Base-by-base conservation (phyloP, 148 eudicot genomes). In the Cornus suecica region DNA sequence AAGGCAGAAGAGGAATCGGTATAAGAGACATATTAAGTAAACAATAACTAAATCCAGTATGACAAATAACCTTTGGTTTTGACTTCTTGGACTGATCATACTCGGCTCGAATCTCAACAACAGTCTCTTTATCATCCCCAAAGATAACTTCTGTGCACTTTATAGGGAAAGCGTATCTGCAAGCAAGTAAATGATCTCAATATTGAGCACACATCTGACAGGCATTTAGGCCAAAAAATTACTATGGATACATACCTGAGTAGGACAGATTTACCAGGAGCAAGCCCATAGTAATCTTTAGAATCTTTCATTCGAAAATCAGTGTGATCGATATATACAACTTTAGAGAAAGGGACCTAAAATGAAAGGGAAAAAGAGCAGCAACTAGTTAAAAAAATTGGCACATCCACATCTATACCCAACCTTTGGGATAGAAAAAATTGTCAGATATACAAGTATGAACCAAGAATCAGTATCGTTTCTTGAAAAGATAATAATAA, bases 201-300 rank as follows among this genome's bases (percentile, higher is more conserved):
- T 28, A 31, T 32, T 34, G 24, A 42, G 62, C 30, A 60, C 52
- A 51, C 32, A 41, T 34, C 31, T 26, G 45, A 66, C 18, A 24
- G n/a, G 32, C 18, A 26, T 63, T 3, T 29, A 66, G 31, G 62
- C 58, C 15, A 41, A 68, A 8, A 28, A 28, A 23, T 18, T 1
- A 70, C 65, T 70, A 72, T 54, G 52, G 10, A 51, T 29, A 76
- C 77, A 69, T 71, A 95, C 99, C 97, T 92, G 58, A 92, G 84
- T 75, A 91, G 84, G 66, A 93, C 97, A 72, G 90, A 87, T 81
- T 95, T 95, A 30, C 97, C 97, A 65, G 94, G 99, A 71, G 99
- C 97, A 69, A 95, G 88, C 60, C 99, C 99, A 82, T 92, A 92
- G 78, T 95, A 95, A 80, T 91, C 99, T 92, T 91, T 95, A 73